phyloP scores from a whole-genome alignment of 768 basidiomycete species.

The Lyophyllum shimeji region DNA sequence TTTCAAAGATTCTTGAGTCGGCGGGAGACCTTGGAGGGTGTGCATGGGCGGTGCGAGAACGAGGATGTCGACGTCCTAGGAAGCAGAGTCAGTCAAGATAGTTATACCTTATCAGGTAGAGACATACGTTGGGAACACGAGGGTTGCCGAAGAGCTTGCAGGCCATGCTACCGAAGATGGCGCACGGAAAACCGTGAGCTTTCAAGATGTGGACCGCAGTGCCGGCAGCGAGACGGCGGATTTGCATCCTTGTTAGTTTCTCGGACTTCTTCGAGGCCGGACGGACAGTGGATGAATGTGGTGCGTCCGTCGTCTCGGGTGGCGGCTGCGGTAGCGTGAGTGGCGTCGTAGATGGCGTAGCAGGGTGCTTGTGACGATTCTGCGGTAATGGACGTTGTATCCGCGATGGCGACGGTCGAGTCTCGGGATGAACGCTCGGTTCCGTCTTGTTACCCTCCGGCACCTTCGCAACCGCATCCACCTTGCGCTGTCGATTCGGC shows the following conservation, averaged over 20 bases:
- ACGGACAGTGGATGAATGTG: neutral
- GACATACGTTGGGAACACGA: constrained; percentile 15
- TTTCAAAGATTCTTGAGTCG: constrained; percentile 15
- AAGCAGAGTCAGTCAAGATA: neutral
- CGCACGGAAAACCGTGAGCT: constrained; percentile 9
- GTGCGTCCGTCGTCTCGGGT: neutral
- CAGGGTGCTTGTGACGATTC: neutral
- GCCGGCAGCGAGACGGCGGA: constrained; percentile 15
- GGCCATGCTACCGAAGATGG: constrained; percentile 19
- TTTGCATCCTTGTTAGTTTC: constrained; percentile 7
- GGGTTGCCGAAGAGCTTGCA: constrained; percentile 16
- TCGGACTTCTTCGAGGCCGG: neutral
- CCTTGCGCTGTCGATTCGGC: neutral
- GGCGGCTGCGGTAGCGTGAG: neutral
- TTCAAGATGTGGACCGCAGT: constrained; percentile 9
- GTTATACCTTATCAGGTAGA: no score
- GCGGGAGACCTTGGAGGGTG: neutral
- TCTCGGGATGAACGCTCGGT: neutral
- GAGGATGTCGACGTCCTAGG: constrained; percentile 18
- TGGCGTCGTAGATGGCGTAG: neutral
- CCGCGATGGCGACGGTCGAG: neutral
- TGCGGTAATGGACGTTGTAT: neutral
- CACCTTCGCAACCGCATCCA: neutral
- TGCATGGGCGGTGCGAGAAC: constrained; percentile 9
- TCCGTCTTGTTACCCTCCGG: neutral